Base-by-base conservation (phyloP, 129 eudicot species). In the Escallonia rubra region DNA sequence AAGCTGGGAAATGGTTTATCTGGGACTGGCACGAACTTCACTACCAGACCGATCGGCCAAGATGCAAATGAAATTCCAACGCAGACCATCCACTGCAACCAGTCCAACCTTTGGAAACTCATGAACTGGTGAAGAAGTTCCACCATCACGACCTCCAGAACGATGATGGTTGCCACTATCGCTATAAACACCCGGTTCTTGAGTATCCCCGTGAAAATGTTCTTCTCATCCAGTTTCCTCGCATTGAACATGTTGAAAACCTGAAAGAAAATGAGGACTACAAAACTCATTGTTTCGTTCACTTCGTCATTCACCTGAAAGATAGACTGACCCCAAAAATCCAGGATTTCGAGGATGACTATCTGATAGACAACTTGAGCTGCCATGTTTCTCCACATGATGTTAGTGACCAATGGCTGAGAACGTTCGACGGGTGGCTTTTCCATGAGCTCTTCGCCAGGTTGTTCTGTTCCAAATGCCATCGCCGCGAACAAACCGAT, bases 321-420 rank as follows among this genome's bases (percentile, higher is more conserved):
- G 52, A 63, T 63, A 1, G 38, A 63, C n/a, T 64, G 41, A 8
- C 68, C 57, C 46, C 46, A 1, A 44, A 45, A 64, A 12, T 64
- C 56, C n/a, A 64, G 7, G 4, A 51, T 23, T 41, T 42, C n/a
- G 57, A 48, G n/a, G 15, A 64, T 10, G 43, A 13, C 13, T 46
- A 48, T 64, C 8, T 64, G 57, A n/a, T 64, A 64, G 3, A 64
- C 9, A 6, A 51, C 68, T 48, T 64, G 68, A 15, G 55, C 57
- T 4, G 51, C 51, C 10, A 47, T 47, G 51, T 23, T 23, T 23
- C 34, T 23, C 34, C 34, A 23, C 34, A 23, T 23, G 34, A 23
- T 23, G 34, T 23, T 23, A 23, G 34, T 23, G 34, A 23, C 34
- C 34, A 23, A 23, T 23, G 34, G 34, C 34, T 23, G 34, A 23